Base-by-base conservation (phyloP, 2,329 filamentous ascomycete species). In the Cercospora canescens region DNA sequence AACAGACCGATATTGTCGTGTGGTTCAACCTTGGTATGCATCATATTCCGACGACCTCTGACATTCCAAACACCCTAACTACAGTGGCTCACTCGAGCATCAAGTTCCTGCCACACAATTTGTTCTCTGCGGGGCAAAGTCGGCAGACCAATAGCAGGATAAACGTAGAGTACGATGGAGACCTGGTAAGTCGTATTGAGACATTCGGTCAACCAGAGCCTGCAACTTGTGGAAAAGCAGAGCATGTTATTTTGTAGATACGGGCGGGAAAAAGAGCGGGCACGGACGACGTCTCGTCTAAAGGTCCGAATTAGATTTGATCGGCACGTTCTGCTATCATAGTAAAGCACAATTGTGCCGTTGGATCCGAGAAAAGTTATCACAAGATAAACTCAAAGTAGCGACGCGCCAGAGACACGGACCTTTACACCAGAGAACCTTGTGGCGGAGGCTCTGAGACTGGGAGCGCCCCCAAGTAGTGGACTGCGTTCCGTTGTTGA, bases 1-100 rank as follows among this genome's bases (percentile, higher is more conserved):
- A 86, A 6, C 86, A 91, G 48, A 94, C 97, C 76, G 94, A 98
- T 72, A 98, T 97, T 76, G 92, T 97, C 68, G 98, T 98, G 80
- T 98, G 97, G 80, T 97, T 98, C 78, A 93, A 99, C 79, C 71
- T 85, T 7, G 86, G 86, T 16, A 87, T 85, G 82, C 85, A 88
- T 70, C 86, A 88, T 71, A 75, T 86, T n/a, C 83, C 85, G 9
- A 81, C 85, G 70, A 83, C 84, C 1, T 81, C 80, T 21, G 84
- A 86, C 69, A 72, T 87, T 12, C 85, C 85, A 18, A 86, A 85
- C 70, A 87, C 85, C 0, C 80, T 86, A 60, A 80, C 82, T 73
- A 83, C 81, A 16, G 80, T 80, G 9, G 81, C 82, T 2, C 81
- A 84, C 65, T 78, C 77, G 1, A 79, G 79, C 24, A 72, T 85